Percentiles rank a stretch among this genome's conserved stretches.
phyloP scores from a whole-genome alignment of 352 stramenopile genomes.

The Phytophthora macrochlamydospora region DNA sequence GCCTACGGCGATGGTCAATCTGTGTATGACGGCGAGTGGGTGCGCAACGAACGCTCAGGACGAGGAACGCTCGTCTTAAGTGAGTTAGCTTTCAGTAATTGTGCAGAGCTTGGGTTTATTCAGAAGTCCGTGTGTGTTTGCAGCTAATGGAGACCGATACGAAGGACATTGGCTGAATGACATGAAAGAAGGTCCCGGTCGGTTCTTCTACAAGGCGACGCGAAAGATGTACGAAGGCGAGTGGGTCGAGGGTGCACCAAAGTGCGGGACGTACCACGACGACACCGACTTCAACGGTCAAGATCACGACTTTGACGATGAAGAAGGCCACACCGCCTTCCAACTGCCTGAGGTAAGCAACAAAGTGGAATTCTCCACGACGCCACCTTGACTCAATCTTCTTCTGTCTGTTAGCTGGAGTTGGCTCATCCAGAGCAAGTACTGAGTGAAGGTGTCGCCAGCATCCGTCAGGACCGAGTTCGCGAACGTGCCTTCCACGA shows the following conservation, averaged over 20 bases:
- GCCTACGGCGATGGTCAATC: conserved; percentile 67
- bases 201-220: conserved; percentile 85
- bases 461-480: conserved; percentile 71
- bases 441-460: conserved; percentile 71
- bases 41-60: conserved; percentile 72
- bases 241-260: conserved; percentile 80
- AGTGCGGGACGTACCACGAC: conserved; percentile 78
- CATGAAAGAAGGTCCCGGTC: conserved; percentile 87
- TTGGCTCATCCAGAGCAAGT: conserved; percentile 75
- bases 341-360: conserved; percentile 60
- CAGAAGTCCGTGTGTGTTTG: not conserved
- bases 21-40: conserved; percentile 90
- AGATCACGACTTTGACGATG: conserved; percentile 37
- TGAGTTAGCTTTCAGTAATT: conserved; percentile 27
- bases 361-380: not conserved
- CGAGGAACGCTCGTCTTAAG: conserved; percentile 66
- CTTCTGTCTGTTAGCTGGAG: conserved; percentile 47
- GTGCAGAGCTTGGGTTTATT: too few species aligned
- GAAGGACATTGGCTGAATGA: conserved; percentile 88
- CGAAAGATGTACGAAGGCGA: conserved; percentile 90
- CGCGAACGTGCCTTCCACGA: conserved; percentile 51
- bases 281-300: conserved; percentile 37
- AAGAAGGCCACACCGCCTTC: conserved; percentile 47
- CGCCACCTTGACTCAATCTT: conserved; percentile 3
- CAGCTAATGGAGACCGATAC: conserved; percentile 87